Percentiles rank a stretch among this genome's conserved stretches.
These are phyloP conservation scores for Hypsizygus marmoreus DNA, from an alignment of 768 basidiomycete species.

Conservation along the genomic window DNA sequence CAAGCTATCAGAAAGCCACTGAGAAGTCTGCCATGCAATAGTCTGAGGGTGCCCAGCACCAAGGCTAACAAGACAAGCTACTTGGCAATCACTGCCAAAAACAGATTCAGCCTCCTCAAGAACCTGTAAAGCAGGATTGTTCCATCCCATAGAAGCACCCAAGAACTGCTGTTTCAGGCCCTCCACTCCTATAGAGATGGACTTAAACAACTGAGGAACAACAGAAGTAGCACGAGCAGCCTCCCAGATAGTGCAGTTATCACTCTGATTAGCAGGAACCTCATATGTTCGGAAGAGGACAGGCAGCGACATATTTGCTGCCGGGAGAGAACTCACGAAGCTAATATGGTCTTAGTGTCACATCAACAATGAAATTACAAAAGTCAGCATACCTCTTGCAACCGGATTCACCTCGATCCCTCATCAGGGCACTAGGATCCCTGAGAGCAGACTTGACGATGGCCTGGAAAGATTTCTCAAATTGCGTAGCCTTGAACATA, in stretches of 20 bases:
- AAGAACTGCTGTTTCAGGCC: not conserved
- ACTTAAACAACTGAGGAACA: not conserved
- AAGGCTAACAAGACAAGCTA: conserved; percentile 4
- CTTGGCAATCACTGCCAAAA: not conserved
- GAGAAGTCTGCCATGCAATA: not conserved
- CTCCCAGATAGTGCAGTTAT: not conserved
- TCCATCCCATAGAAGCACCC: not conserved
- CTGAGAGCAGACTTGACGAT: too few species aligned
- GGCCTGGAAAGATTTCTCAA: not conserved
- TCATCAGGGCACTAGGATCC: too few species aligned
- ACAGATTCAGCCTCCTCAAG: conserved; percentile 1
- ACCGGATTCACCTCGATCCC: too few species aligned
- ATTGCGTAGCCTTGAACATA: not conserved
- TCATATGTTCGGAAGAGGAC: not conserved
- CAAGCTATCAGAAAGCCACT: not conserved
- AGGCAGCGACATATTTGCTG: not conserved
- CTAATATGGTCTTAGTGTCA: too few species aligned
- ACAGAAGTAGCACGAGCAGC: conserved; percentile 3
- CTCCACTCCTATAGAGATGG: not conserved
- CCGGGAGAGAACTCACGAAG: too few species aligned
- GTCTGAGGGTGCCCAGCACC: not conserved
- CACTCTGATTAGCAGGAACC: not conserved
- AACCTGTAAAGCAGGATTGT: not conserved
- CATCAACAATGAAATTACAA: too few species aligned
- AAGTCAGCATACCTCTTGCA: too few species aligned